A percentile compares a stretch with the other conserved stretches of the same genome.
Evolutionary conservation across 108 stramenopile species (phyloP).

Genomic region (Epithemia pelagica): DNA sequence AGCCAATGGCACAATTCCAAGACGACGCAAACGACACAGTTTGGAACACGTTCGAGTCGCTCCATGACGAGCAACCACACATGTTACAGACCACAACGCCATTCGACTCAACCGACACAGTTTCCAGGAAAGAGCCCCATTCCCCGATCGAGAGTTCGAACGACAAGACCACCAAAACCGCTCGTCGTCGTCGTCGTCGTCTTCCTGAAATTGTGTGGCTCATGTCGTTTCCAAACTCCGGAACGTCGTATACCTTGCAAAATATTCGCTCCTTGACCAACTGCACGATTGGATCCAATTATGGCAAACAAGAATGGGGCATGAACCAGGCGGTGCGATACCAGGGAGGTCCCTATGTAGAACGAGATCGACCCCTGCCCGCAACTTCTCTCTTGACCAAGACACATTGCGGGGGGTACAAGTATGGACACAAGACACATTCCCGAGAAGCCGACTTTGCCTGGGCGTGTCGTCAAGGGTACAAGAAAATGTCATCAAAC

Average conservation of each 20-base stretch:
- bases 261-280: slow-evolving; percentile 1
- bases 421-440: not conserved
- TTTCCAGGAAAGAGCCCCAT: too few species aligned
- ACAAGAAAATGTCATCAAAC: slow-evolving; percentile 10
- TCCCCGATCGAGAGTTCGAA: too few species aligned
- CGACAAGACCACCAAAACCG: too few species aligned
- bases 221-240: slow-evolving; percentile 50
- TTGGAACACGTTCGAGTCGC: too few species aligned
- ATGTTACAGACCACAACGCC: too few species aligned
- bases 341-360: not conserved
- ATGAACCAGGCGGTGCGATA: not conserved
- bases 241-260: slow-evolving; percentile 55
- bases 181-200: too few species aligned
- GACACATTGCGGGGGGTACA: slow-evolving; percentile 67
- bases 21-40: too few species aligned
- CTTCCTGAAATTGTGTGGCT: slow-evolving; percentile 13
- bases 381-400: slow-evolving; percentile 55
- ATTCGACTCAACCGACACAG: too few species aligned
- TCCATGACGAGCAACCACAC: too few species aligned
- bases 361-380: not conserved
- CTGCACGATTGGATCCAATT: slow-evolving; percentile 1
- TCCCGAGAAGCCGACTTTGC: slow-evolving; percentile 14
- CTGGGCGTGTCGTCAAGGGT: slow-evolving; percentile 17
- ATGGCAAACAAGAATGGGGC: not conserved
- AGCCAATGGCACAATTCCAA: too few species aligned